Percentiles rank a stretch among this genome's conserved stretches.
Conservation (phyloP, 2,329 filamentous ascomycete genomes). For the Colletotrichum liriopes region DNA sequence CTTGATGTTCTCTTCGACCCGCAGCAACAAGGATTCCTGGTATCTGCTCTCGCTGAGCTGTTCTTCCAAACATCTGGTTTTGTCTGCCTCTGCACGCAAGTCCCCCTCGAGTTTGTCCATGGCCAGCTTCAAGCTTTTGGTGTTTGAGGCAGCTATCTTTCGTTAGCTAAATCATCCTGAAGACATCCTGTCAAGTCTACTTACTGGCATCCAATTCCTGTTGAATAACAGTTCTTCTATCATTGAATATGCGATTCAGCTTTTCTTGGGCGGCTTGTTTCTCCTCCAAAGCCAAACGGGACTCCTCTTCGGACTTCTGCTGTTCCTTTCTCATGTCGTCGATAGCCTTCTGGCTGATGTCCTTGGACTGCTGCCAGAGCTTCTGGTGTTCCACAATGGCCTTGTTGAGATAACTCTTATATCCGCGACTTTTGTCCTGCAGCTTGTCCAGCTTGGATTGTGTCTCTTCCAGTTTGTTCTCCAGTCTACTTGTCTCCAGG, state of each 20-base stretch:
- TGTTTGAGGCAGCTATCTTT: neutral
- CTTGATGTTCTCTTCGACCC: conserved; percentile 6
- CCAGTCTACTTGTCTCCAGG: conserved; percentile 48
- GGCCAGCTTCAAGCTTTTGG: conserved; percentile 2
- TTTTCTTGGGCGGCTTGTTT: conserved; percentile 37
- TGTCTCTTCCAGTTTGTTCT: conserved; percentile 49
- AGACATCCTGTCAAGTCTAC: neutral
- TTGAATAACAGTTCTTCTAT: neutral
- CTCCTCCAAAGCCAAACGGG: conserved; percentile 42
- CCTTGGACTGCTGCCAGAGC: conserved; percentile 55
- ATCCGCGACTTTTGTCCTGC: conserved; percentile 54
- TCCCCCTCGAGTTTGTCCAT: conserved; percentile 4
- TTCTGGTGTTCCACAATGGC: conserved; percentile 63
- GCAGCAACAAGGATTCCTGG: neutral
- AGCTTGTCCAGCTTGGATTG: conserved; percentile 49
- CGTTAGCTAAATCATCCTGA: neutral
- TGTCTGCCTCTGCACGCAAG: conserved; percentile 4
- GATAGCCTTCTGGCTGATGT: conserved; percentile 53
- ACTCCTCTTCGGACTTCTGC: conserved; percentile 46
- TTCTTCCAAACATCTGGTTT: conserved; percentile 1
- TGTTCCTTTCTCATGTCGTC: conserved; percentile 53
- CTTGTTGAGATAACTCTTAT: conserved; percentile 60
- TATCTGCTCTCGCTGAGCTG: conserved; percentile 13
- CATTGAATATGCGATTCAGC: neutral
- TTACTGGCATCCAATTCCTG: neutral